phyloP scores from a whole-genome alignment of 106 monocot species.

The Narthecium ossifragum region DNA sequence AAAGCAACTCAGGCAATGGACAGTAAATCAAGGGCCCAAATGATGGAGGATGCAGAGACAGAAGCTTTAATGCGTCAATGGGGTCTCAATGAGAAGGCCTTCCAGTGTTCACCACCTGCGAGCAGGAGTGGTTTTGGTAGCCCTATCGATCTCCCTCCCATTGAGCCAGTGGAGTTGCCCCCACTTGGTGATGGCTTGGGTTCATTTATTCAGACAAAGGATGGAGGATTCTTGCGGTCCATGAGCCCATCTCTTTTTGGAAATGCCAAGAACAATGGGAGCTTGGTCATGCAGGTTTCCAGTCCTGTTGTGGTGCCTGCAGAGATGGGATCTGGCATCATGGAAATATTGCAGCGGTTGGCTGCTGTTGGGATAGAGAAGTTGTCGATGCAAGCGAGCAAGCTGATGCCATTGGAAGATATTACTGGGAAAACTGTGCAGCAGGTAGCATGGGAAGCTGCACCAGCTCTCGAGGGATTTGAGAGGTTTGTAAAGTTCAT shows the following conservation, averaged over 20 bases:
- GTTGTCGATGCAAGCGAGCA: slow-evolving; percentile 77
- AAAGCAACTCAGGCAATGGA: slow-evolving; percentile 27
- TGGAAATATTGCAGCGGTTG: slow-evolving; percentile 73
- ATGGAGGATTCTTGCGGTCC: slow-evolving; percentile 87
- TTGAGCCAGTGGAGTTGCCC: slow-evolving; percentile 54
- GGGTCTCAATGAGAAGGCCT: slow-evolving; percentile 73
- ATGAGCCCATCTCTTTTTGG: slow-evolving; percentile 78
- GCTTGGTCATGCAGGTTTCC: slow-evolving; percentile 88
- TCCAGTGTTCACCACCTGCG: slow-evolving; percentile 54
- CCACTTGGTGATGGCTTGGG: slow-evolving; percentile 73
- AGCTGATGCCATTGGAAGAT: slow-evolving; percentile 95
- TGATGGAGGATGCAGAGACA: slow-evolving; percentile 85
- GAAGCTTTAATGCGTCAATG: slow-evolving; percentile 83
- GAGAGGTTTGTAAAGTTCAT: slow-evolving; percentile 36
- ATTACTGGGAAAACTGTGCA: slow-evolving; percentile 83
- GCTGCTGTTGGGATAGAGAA: slow-evolving; percentile 93
- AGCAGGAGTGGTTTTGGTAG: slow-evolving; percentile 73
- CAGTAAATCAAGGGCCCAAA: slow-evolving; percentile 43
- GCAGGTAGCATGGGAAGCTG: slow-evolving; percentile 75
- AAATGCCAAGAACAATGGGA: slow-evolving; percentile 73
- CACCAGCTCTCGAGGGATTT: slow-evolving; percentile 35
- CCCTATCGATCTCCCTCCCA: slow-evolving; percentile 62
- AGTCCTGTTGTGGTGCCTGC: slow-evolving; percentile 89
- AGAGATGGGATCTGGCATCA: slow-evolving; percentile 87
- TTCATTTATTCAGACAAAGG: slow-evolving; percentile 75